A percentile compares a stretch with the other conserved stretches of the same genome.
phyloP scores from a whole-genome alignment of 306 rosid species.

The Medicago arabica region DNA sequence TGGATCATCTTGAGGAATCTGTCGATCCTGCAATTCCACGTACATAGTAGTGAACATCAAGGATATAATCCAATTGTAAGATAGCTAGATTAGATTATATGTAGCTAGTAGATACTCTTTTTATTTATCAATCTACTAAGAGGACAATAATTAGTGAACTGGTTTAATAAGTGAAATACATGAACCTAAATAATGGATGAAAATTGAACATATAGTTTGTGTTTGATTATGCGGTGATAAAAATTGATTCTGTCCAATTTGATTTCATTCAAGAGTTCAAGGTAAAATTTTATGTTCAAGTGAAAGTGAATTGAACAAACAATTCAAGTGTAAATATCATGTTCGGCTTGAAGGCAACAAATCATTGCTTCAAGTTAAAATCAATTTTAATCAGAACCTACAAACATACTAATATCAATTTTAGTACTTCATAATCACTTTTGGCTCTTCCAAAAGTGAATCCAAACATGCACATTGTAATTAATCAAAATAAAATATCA shows the following conservation, averaged over 20 bases:
- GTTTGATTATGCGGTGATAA: too few relatives aligned
- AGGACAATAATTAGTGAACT: background rate
- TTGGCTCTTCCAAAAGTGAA: background rate
- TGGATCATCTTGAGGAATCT: slow-evolving; percentile 86
- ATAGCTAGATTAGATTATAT: slow-evolving; percentile 15
- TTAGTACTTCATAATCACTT: background rate
- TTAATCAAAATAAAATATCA: background rate
- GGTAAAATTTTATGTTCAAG: background rate
- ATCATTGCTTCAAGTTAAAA: background rate
- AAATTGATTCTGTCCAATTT: too few relatives aligned
- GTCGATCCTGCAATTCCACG: slow-evolving; percentile 62
- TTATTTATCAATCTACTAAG: background rate
- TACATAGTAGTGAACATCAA: slow-evolving; percentile 18
- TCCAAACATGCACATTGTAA: background rate
- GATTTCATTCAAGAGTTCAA: too few relatives aligned
- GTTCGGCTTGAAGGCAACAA: background rate
- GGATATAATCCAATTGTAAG: background rate
- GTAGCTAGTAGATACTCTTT: background rate
- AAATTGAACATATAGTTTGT: background rate
- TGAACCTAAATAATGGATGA: background rate
- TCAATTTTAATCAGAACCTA: background rate
- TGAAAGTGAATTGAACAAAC: background rate
- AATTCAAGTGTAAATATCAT: too few relatives aligned
- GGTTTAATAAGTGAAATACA: background rate
- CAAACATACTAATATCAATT: background rate